A percentile compares a stretch with the other conserved stretches of the same genome.
phyloP scores from a whole-genome alignment of 148 eudicot genomes.

The Hydrangea macrophylla region DNA sequence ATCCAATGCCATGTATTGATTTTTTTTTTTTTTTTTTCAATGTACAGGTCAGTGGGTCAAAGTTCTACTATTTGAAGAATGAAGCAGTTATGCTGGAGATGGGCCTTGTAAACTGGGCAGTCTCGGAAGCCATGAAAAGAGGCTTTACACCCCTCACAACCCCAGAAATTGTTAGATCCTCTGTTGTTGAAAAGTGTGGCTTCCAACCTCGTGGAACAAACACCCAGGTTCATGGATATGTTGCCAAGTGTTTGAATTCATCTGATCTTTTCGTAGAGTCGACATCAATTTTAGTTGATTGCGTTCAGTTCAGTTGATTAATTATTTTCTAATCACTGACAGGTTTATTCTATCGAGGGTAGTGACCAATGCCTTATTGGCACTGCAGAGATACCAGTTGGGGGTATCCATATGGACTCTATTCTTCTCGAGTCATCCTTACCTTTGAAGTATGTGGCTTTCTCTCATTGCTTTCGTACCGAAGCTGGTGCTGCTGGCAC shows the following conservation, averaged over 20 bases:
- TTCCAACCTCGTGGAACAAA: conserved; percentile 95
- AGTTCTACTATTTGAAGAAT: conserved; percentile 89
- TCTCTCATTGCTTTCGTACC: conserved; percentile 96
- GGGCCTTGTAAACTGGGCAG: conserved; percentile 86
- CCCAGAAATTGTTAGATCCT: conserved; percentile 84
- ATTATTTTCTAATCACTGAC: conserved; percentile 14
- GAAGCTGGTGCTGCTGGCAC: conserved; percentile 98
- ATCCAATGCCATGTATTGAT: background rate
- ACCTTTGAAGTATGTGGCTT: conserved; percentile 81
- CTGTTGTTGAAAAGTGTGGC: conserved; percentile 92
- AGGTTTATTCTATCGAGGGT: conserved; percentile 82
- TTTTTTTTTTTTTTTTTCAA: conserved; percentile 11
- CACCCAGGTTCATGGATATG: conserved; percentile 57
- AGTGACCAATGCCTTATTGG: conserved; percentile 91
- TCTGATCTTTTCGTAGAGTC: background rate
- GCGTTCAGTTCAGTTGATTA: background rate
- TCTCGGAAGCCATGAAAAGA: conserved; percentile 66
- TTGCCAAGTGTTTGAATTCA: background rate
- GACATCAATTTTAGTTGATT: background rate
- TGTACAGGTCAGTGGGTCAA: conserved; percentile 83
- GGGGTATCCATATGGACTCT: conserved; percentile 89
- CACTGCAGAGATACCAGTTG: conserved; percentile 87
- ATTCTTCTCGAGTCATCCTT: conserved; percentile 69
- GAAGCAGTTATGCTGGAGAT: conserved; percentile 89
- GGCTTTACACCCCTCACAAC: conserved; percentile 90